A percentile compares a stretch with the other conserved stretches of the same genome.
Evolutionary conservation across 805 yeast genomes (phyloP).

Genomic region (Saccharomycopsis vini): DNA sequence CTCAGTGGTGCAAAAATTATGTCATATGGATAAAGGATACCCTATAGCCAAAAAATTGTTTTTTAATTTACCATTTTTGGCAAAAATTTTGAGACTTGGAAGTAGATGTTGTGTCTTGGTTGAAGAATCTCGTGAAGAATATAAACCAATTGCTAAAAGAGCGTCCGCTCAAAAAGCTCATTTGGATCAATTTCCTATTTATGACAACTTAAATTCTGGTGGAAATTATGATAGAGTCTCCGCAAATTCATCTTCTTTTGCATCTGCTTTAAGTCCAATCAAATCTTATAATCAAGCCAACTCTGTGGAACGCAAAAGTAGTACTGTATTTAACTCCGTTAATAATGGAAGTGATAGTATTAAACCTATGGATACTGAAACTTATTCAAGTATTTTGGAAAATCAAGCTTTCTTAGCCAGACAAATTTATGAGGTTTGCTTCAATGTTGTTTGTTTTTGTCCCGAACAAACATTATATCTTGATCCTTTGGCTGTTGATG

Average conservation of each 20-base stretch:
- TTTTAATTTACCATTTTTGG: background rate
- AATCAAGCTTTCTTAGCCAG: background rate
- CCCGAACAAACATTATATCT: background rate
- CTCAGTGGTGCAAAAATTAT: background rate
- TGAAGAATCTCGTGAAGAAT: slow-evolving; percentile 4
- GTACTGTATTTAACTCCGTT: background rate
- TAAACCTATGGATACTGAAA: background rate
- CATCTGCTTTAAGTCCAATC: background rate
- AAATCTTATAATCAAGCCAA: background rate
- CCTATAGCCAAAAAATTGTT: background rate
- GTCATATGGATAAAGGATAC: background rate
- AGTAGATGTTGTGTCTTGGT: background rate
- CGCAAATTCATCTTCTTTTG: too few relatives aligned
- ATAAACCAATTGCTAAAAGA: background rate
- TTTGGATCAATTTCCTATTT: background rate
- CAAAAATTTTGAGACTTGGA: background rate
- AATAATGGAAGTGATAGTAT: background rate
- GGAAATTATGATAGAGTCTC: background rate
- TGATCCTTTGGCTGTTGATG: background rate
- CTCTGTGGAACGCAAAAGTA: background rate
- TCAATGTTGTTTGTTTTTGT: background rate
- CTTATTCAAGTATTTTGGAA: background rate
- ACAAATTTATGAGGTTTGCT: background rate
- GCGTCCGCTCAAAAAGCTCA: slow-evolving; percentile 3
- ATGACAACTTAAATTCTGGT: background rate